These are phyloP conservation scores for Nosema muscidifuracis DNA, from an alignment of 371 early-diverging fungal genomes.

Conservation along the genomic window DNA sequence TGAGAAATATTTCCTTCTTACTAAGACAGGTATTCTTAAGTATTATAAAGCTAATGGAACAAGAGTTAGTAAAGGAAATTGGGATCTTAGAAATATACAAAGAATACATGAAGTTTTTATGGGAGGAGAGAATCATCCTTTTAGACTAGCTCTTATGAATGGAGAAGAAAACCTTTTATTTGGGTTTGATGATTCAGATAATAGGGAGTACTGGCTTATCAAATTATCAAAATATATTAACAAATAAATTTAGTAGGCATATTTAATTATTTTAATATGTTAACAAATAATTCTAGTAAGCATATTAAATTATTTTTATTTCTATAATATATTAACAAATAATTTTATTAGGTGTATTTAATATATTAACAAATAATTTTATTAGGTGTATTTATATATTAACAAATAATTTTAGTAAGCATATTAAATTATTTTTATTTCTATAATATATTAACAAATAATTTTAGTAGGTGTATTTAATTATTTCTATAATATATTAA, in stretches of 20 bases:
- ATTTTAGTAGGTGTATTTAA: no score
- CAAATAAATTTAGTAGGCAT: no score
- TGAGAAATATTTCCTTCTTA: constrained; percentile 54
- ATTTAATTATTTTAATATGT: neutral
- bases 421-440: no score
- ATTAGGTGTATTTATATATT: no score
- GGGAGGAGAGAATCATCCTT: constrained; percentile 31
- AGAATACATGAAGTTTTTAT: constrained; percentile 9
- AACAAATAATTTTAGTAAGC: no score
- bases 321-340: no score
- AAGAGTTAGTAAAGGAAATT: constrained; percentile 45
- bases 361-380: no score
- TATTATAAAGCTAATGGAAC: constrained; percentile 48
- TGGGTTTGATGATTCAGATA: constrained; percentile 43
- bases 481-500: no score
- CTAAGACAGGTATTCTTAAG: constrained; percentile 42
- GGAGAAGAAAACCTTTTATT: constrained; percentile 7
- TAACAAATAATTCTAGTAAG: neutral
- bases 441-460: no score
- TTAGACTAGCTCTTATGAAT: constrained; percentile 25
- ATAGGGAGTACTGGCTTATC: constrained; percentile 48
- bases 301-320: neutral
- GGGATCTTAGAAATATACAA: constrained; percentile 16
- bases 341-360: no score
- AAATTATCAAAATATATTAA: constrained; percentile 14